phyloP scores from a whole-genome alignment of 139 green algal species.

The Asterochloris sp. region DNA sequence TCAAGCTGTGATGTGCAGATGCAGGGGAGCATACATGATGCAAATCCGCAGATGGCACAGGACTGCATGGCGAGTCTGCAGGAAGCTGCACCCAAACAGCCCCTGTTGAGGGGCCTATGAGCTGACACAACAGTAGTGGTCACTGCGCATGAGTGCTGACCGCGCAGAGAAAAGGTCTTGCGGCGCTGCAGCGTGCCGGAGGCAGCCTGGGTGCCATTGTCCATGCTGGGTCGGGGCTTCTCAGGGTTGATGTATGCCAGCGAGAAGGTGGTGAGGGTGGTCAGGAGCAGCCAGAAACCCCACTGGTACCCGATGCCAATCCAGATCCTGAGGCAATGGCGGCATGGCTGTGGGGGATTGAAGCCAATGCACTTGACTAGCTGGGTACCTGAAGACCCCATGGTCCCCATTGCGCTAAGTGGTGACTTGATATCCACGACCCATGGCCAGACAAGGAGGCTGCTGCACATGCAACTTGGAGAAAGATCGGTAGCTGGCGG shows the following conservation, averaged over 20 bases:
- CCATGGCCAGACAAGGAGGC: too few species aligned
- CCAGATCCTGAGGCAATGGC: conserved; percentile 56
- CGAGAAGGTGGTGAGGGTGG: conserved; percentile 22
- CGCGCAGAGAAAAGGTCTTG: not conserved
- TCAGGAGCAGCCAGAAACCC: conserved; percentile 19
- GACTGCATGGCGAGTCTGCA: too few species aligned
- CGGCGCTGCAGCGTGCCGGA: conserved; percentile 10
- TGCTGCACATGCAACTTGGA: too few species aligned
- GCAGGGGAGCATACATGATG: too few species aligned
- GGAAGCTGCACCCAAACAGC: too few species aligned
- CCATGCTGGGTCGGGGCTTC: conserved; percentile 15
- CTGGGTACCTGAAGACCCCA: not conserved
- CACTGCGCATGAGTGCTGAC: not conserved
- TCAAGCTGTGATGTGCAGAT: too few species aligned
- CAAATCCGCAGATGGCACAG: too few species aligned
- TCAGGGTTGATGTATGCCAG: conserved; percentile 32
- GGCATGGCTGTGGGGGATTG: not conserved
- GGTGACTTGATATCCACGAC: too few species aligned
- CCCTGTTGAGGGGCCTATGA: too few species aligned
- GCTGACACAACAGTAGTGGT: not conserved
- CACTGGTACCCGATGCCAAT: conserved; percentile 37
- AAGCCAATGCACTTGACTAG: not conserved
- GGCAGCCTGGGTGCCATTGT: conserved; percentile 16
- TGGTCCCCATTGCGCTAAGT: not conserved
- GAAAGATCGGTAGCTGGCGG: too few species aligned